Evolutionary conservation across 2,329 filamentous ascomycete species (phyloP), one percentile per base, ranked within the genome.

Genomic region (Nothomitra cinnamomea): DNA sequence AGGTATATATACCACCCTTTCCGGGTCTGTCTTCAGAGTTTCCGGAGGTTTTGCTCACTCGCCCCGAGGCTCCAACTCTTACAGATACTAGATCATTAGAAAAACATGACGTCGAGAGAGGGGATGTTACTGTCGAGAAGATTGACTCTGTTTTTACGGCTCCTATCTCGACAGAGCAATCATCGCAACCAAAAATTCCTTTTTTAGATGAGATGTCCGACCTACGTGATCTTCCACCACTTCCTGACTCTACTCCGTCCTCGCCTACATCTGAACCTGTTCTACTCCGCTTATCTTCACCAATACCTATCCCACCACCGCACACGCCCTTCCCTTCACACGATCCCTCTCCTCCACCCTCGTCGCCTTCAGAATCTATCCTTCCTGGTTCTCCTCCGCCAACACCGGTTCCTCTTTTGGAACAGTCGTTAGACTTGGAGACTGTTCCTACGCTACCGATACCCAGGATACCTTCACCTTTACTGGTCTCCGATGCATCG

Each of bases 1-100:
- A 59, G 59, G 59, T 60, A 60, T 54, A 50, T 55, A 45, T 54
- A 54, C 54, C 42, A 53, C 41, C 56, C 52, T 53, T 54, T 47
- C 38, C 32, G 49, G 55, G 53, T 58, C 40, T 48, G 8, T 55
- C 41, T 6, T 36, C 21, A 12, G 21, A 25, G n/a, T 17, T 28
- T 15, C 13, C 21, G 10, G 13, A 28, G 25, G 21, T 17, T 45
- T 47, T 53, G 55, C 58, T 59, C 45, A 59, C 43, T 25, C 35
- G 45, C 40, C 51, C 36, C 36, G 42, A 59, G 58, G 56, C 55
- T 51, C 52, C 49, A 51, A 51, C 41, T 54, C 53, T 41, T 48
- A 42, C 52, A 48, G 43, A 35, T 47, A 45, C 40, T 53, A 53
- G 40, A 15, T 12, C 2, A 12, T 48, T 48, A 13, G 28, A 6